These are phyloP conservation scores for Yamadazyma kitorensis DNA, from an alignment of 805 yeast species.

Conservation along the genomic window DNA sequence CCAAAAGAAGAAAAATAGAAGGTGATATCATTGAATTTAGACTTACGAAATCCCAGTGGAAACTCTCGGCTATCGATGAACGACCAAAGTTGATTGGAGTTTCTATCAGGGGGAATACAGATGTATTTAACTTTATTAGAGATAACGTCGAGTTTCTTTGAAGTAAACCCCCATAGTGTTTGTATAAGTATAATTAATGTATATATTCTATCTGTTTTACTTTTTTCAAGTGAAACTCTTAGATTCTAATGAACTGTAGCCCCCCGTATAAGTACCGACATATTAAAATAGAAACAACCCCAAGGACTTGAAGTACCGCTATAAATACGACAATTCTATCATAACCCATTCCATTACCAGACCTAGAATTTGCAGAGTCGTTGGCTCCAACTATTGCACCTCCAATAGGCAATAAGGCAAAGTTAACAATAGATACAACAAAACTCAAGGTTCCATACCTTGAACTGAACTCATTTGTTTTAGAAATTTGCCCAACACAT, in stretches of 20 bases:
- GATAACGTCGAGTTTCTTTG: slow-evolving; percentile 4
- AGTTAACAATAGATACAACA: slow-evolving; percentile 18
- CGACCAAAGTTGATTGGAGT: slow-evolving; percentile 24
- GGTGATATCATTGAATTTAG: slow-evolving; percentile 45
- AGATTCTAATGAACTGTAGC: slow-evolving; percentile 10
- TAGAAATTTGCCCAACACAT: slow-evolving; percentile 19
- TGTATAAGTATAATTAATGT: slow-evolving; percentile 1
- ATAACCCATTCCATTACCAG: too few relatives aligned
- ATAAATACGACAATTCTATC: slow-evolving; percentile 20
- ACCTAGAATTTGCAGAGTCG: neutral
- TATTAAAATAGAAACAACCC: slow-evolving; percentile 14
- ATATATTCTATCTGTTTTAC: neutral
- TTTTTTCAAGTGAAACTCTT: neutral
- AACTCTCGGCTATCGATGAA: slow-evolving; percentile 13
- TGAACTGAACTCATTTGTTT: slow-evolving; percentile 17
- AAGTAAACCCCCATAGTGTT: neutral
- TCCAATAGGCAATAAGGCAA: slow-evolving; percentile 22
- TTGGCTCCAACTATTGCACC: slow-evolving; percentile 17
- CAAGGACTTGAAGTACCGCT: slow-evolving; percentile 16
- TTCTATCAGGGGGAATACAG: slow-evolving; percentile 25
- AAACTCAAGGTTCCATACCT: slow-evolving; percentile 21
- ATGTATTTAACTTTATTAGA: slow-evolving; percentile 11
- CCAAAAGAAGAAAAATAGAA: slow-evolving; percentile 13
- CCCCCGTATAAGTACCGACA: slow-evolving; percentile 20
- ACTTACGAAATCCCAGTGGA: slow-evolving; percentile 44